Base-by-base conservation (phyloP, 192 early-diverging fungal genomes). In the Piromyces finnis region DNA sequence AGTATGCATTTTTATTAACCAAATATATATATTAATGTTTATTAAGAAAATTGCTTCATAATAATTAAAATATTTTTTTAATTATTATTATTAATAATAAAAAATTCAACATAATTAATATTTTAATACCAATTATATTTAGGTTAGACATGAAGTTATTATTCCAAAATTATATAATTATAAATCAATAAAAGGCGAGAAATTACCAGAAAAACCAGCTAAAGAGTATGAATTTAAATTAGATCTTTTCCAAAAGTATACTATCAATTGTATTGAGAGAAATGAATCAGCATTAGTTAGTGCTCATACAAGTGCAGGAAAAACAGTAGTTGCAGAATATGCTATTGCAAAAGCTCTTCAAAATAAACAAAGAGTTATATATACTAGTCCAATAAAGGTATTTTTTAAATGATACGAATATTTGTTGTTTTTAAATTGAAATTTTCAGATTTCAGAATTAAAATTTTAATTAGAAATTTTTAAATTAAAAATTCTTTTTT, bases 241-340 rank as follows among this genome's bases (percentile, higher is more conserved):
- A 77, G 97, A 99, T 92, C 95, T 95, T 77, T 99, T 99, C 87
- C 97, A 99, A 85, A 86, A 90, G 41, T 92, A 93, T 26, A 89
- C 97, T 5, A 92, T 97, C n/a, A 87, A 90, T 83, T 94, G 92
- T 78, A 99, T 99, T 79, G 89, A 97, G 82, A 87, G 94, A 82
- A 89, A 91, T 41, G 97, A 99, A 84, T 95, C 94, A 3, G 96
- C 97, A 29, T 85, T 99, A 51, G 95, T 99, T 1, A 91, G 94
- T 77, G 97, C 97, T 0, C 97, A 99, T 80, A 99, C 97, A 4
- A 95, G 94, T 51, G 97, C 97, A 22, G 97, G 97, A 80, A 99
- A 99, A 83, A 99, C 97, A 0, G 97, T 99, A 4, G 94, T 99
- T 27, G 97, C 97, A 26, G 97, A 99, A 83, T 99, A 97, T 85